phyloP scores from a whole-genome alignment of 192 early-diverging fungal species.

The Geranomyces michiganensis region DNA sequence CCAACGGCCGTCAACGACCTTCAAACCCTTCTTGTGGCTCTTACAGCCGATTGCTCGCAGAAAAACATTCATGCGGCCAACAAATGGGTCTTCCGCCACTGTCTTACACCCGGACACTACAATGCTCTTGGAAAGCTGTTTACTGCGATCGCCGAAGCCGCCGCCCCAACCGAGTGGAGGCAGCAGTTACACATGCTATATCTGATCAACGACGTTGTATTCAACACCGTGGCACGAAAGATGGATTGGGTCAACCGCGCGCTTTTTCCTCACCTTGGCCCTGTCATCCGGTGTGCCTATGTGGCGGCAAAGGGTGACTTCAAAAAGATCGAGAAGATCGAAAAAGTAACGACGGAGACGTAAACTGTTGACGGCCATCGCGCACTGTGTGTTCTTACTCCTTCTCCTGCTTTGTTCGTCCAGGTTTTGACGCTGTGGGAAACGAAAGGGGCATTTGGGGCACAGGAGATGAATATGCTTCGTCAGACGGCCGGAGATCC shows the following conservation, averaged over 20 bases:
- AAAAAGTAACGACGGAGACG: background rate
- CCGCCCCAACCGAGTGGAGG: background rate
- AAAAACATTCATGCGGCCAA: conserved; percentile 15
- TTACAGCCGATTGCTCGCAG: conserved; percentile 13
- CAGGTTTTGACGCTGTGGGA: conserved; percentile 5
- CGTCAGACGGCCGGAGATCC: background rate
- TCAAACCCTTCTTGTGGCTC: background rate
- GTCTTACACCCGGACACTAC: background rate
- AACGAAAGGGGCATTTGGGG: background rate
- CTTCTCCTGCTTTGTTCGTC: background rate
- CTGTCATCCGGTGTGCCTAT: background rate
- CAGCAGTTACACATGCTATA: conserved; percentile 3
- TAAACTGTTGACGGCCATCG: background rate
- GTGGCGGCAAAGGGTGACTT: background rate
- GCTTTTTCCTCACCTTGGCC: conserved; percentile 2
- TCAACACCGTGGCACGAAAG: background rate
- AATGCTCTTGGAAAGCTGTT: background rate
- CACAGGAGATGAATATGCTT: background rate
- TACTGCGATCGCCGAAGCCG: conserved; percentile 1
- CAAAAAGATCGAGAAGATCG: conserved; percentile 5
- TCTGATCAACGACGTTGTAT: conserved; percentile 7
- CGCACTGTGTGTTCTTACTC: background rate
- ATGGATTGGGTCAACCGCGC: conserved; percentile 5
- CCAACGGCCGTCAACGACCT: background rate
- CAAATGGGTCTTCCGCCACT: conserved; percentile 9